These are phyloP conservation scores for Lepidium sativum DNA, from an alignment of 345 rosid genomes.

Conservation along the genomic window DNA sequence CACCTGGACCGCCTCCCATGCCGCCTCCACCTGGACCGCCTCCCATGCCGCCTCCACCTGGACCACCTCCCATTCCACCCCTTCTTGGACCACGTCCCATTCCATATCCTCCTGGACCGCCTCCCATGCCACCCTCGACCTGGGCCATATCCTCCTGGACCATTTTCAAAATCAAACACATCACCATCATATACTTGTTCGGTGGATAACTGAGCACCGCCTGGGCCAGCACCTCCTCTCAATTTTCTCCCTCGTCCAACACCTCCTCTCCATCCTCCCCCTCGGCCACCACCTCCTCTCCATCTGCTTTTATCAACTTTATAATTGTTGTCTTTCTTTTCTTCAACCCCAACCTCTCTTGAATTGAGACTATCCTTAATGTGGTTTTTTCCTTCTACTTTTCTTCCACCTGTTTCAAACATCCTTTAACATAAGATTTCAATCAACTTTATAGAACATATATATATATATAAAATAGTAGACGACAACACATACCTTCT, in stretches of 20 bases:
- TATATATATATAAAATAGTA: not conserved
- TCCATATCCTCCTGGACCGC: too few species aligned
- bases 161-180: not conserved
- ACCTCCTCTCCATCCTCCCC: not conserved
- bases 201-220: not conserved
- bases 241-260: not conserved
- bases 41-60: too few species aligned
- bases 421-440: too few species aligned
- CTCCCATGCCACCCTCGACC: not conserved
- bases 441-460: too few species aligned
- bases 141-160: not conserved
- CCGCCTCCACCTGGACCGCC: too few species aligned
- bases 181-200: not conserved
- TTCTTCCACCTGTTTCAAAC: too few species aligned
- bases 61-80: too few species aligned
- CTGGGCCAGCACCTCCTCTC: not conserved
- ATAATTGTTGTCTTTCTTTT: not conserved
- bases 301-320: slow-evolving; percentile 6
- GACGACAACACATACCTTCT: not conserved
- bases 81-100: not conserved
- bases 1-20: too few species aligned
- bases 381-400: not conserved
- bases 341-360: not conserved
- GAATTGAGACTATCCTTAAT: not conserved
- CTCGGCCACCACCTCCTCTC: not conserved